Evolutionary conservation across 768 basidiomycete species (phyloP), one percentile per base, ranked within the genome.

Genomic region (Mycena olivaceomarginata): DNA sequence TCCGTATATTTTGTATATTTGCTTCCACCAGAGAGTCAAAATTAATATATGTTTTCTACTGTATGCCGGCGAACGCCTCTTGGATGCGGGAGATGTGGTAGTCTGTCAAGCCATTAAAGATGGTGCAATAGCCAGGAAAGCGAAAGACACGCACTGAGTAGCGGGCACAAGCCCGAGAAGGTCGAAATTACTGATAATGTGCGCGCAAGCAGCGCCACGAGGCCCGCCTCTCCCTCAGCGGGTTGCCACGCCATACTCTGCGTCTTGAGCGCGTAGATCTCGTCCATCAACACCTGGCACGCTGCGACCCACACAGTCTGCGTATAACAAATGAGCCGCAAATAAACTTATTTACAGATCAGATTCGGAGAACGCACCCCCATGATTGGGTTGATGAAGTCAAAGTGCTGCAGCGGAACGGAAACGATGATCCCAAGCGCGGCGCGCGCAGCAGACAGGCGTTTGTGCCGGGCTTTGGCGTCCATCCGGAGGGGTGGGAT

Each of bases 351-450:
- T 20, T 25, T 37, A 7, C 4, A 18, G 4, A 20, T 46, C 20
- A 9, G 20, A 65, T 16, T 25, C 5, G 2, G 25, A 8, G 18
- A 53, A 56, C 83, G 79, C 62, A 86, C 85, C 65, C 83, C 84
- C 45, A 85, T 80, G 31, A 86, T 81, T 0, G 85, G 83, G 72
- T 84, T 82, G n/a, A 84, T 64, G 70, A 81, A 81, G 3, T 51
- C 78, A 11, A 74, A 39, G 15, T 80, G 75, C 41, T 67, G 66
- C n/a, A 72, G 22, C 12, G 82, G 41, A 4, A 78, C 7, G 11
- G 41, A 77, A 3, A 77, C 70, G 12, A 79, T 67, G 20, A 80
- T 78, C 1, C 78, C 79, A 15, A 83, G 67, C 39, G 67, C 60
- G 9, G 31, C 31, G 12, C 72, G 64, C 0, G 83, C 83, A 37